Evolutionary conservation across 2,329 filamentous ascomycete genomes (phyloP).

Genomic region (Magnaporthales sp.): DNA sequence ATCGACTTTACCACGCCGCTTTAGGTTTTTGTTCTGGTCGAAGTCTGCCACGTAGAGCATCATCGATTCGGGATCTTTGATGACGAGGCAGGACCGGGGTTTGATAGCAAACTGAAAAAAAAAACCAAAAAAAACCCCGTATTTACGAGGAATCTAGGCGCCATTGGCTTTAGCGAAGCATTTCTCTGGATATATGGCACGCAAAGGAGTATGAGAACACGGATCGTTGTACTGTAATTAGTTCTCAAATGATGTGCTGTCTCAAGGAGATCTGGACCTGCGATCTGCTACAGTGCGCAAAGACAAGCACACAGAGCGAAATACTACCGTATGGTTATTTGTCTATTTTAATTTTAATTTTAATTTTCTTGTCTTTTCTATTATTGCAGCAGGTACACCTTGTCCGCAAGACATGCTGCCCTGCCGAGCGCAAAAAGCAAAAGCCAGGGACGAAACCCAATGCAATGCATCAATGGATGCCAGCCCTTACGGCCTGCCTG

Average conservation of each 20-base stretch:
- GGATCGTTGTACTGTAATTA: too few species aligned
- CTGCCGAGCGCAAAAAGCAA: background rate
- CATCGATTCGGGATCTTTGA: background rate
- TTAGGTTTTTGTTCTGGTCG: background rate
- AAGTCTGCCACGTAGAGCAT: background rate
- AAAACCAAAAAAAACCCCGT: background rate
- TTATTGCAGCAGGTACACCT: too few species aligned
- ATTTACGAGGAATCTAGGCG: background rate
- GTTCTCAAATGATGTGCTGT: background rate
- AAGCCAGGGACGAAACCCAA: background rate
- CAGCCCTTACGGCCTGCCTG: background rate
- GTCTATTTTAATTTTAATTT: too few species aligned
- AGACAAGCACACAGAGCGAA: background rate
- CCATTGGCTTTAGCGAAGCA: background rate
- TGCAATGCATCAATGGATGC: background rate
- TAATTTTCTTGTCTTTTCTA: too few species aligned
- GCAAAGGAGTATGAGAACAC: too few species aligned
- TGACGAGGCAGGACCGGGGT: background rate
- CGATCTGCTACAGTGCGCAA: background rate
- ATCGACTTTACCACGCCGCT: background rate
- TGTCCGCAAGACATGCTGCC: too few species aligned
- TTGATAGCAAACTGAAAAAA: background rate
- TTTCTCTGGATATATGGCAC: too few species aligned
- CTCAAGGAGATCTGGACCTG: background rate
- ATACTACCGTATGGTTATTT: background rate